Base-by-base conservation (phyloP, 495 filamentous ascomycete genomes). In the Aspergillus indologenus region DNA sequence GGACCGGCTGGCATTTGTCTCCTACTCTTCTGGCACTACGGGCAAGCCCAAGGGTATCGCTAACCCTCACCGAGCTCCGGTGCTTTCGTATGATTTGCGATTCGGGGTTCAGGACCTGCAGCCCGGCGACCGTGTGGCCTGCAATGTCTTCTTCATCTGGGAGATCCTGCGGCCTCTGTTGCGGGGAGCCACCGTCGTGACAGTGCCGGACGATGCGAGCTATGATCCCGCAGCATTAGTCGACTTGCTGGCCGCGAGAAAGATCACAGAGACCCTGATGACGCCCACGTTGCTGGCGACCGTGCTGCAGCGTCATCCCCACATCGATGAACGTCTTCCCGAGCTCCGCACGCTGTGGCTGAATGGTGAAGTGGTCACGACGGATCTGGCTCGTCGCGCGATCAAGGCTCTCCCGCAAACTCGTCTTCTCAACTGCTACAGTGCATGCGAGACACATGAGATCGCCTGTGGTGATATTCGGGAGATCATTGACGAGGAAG, bases 81-180 rank as follows among this genome's bases (percentile, higher is more conserved):
- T 89, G 5, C 75, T 82, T 19, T 87, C 85, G 22, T 89, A 88
- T 60, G 73, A 87, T 61, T 61, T 87, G 56, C 73, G 86, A 70
- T 89, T 88, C 64, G 74, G 64, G 12, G 63, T 88, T 1, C 84
- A 81, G 55, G 84, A 89, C 66, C 70, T 86, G 5, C 69, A 78
- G 22, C 84, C 83, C 0, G 84, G 85, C 3, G 86, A 88, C 58
- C 82, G 86, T 1, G 85, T 88, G 12, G 86, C 86, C 19, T 89
- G 85, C 64, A 89, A 89, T 78, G 86, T 88, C 20, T 89, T 87
- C 64, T 89, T 89, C 66, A 73, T 89, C 52, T 89, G 86, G 86
- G 86, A 89, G 59, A 87, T 88, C n/a, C 57, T 89, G 24, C 82
- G 86, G 12, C 86, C 86, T 12, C 72, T 89, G n/a, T 60, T 89